Percentiles rank a stretch among this genome's conserved stretches.
These are phyloP conservation scores for Colletotrichum musicola DNA, from an alignment of 2,329 filamentous ascomycete species.

Conservation along the genomic window DNA sequence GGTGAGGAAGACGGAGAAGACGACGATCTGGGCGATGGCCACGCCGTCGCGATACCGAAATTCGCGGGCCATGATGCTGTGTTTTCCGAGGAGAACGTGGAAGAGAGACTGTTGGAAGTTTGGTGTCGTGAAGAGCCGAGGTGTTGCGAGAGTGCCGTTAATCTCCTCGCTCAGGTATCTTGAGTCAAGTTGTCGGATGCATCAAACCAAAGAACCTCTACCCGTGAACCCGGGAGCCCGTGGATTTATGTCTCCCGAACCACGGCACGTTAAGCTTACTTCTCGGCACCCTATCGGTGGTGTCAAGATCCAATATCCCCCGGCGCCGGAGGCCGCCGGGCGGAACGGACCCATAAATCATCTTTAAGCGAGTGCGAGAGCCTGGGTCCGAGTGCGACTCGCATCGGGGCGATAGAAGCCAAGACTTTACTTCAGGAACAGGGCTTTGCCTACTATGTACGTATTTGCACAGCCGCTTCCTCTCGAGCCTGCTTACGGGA, in stretches of 20 bases:
- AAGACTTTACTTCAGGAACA: too few relatives aligned
- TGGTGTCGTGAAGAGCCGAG: too few relatives aligned
- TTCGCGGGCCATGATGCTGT: slow-evolving; percentile 2
- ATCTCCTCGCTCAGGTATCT: too few relatives aligned
- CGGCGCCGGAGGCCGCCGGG: neutral
- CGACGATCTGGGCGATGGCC: slow-evolving; percentile 26
- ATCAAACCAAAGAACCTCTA: too few relatives aligned
- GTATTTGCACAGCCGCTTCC: neutral
- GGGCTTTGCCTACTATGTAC: neutral
- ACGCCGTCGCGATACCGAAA: slow-evolving; percentile 36
- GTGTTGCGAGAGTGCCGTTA: too few relatives aligned
- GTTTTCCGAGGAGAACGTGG: neutral
- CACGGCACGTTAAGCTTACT: neutral
- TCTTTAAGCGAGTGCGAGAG: slow-evolving; percentile 17
- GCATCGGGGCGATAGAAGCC: neutral
- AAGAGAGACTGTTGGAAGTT: too few relatives aligned
- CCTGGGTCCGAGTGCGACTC: slow-evolving; percentile 1
- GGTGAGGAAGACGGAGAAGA: slow-evolving; percentile 12
- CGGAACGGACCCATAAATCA: slow-evolving; percentile 4
- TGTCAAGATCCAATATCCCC: neutral
- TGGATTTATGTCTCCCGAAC: neutral
- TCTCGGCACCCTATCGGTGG: neutral
- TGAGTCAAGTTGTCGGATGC: too few relatives aligned
- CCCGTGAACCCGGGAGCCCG: neutral
- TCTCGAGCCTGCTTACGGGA: neutral